Percentiles rank a stretch among this genome's conserved stretches.
Evolutionary conservation across 257 asterid species (phyloP).

Genomic region (Misopates orontium): DNA sequence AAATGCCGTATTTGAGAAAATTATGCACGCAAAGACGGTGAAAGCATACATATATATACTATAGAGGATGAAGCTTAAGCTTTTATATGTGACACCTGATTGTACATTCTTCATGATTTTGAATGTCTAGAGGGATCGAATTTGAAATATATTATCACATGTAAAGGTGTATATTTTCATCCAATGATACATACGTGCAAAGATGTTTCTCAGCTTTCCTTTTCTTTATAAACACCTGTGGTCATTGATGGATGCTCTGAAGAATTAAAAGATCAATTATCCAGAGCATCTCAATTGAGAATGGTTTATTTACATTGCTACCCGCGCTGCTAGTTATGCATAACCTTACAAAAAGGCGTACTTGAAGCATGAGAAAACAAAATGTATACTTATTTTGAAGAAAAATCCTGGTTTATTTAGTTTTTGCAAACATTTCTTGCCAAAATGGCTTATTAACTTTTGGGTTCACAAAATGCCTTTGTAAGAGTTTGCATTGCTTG

Average conservation of each 20-base stretch:
- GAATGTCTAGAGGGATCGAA: slow-evolving; percentile 18
- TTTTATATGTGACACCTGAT: slow-evolving; percentile 1
- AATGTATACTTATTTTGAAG: too few species aligned
- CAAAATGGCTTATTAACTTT: too few species aligned
- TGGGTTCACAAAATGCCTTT: too few species aligned
- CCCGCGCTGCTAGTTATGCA: too few species aligned
- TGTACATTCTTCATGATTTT: slow-evolving; percentile 24
- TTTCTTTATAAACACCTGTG: not conserved
- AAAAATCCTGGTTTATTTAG: too few species aligned
- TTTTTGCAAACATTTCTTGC: too few species aligned
- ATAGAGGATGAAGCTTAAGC: slow-evolving; percentile 13
- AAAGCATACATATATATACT: not conserved
- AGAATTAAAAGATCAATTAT: too few species aligned
- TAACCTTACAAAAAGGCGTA: too few species aligned
- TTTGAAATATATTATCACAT: slow-evolving; percentile 18
- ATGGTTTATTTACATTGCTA: not conserved
- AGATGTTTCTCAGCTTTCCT: not conserved
- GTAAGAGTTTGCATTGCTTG: too few species aligned
- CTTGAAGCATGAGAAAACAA: too few species aligned
- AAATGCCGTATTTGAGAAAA: slow-evolving; percentile 56
- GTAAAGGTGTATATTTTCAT: slow-evolving; percentile 36
- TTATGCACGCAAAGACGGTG: slow-evolving; percentile 49
- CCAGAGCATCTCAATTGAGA: not conserved
- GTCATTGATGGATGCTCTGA: not conserved
- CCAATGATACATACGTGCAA: slow-evolving; percentile 28